These are phyloP conservation scores for Pyrenochaeta sp. DNA, from an alignment of 2,329 filamentous ascomycete species.

Conservation along the genomic window DNA sequence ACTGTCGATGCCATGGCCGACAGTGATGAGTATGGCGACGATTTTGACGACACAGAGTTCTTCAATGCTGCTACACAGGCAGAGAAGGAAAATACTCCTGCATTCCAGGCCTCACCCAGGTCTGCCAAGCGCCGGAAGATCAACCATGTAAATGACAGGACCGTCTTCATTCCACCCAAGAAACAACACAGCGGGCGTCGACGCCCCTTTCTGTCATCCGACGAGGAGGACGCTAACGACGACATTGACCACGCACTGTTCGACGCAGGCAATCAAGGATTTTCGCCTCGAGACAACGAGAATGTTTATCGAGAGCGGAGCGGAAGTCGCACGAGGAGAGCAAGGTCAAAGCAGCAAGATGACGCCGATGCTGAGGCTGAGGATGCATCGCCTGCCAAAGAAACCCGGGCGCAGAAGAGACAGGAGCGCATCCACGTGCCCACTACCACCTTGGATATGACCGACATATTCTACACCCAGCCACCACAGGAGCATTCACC, in stretches of 20 bases:
- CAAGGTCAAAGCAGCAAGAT: slow-evolving; percentile 15
- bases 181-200: slow-evolving; percentile 22
- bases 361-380: slow-evolving; percentile 14
- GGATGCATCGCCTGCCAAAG: slow-evolving; percentile 29
- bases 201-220: slow-evolving; percentile 35
- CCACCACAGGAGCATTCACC: slow-evolving; percentile 53
- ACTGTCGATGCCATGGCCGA: slow-evolving; percentile 31
- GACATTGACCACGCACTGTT: slow-evolving; percentile 19
- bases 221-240: slow-evolving; percentile 28
- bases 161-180: slow-evolving; percentile 30
- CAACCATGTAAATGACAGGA: slow-evolving; percentile 32
- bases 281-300: slow-evolving; percentile 17
- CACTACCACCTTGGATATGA: slow-evolving; percentile 49
- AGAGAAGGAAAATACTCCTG: slow-evolving; percentile 40
- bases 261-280: slow-evolving; percentile 9
- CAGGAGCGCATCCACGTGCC: slow-evolving; percentile 56
- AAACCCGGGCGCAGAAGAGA: slow-evolving; percentile 42
- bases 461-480: slow-evolving; percentile 55
- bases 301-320: slow-evolving; percentile 8
- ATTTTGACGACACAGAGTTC: slow-evolving; percentile 72
- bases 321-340: slow-evolving; percentile 23
- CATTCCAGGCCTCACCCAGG: slow-evolving; percentile 46
- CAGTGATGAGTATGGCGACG: slow-evolving; percentile 68
- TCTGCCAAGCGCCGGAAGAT: slow-evolving; percentile 49
- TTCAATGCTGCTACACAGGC: slow-evolving; percentile 67